Evolutionary conservation across 768 basidiomycete species (phyloP).

Genomic region (Leccinum boreale): DNA sequence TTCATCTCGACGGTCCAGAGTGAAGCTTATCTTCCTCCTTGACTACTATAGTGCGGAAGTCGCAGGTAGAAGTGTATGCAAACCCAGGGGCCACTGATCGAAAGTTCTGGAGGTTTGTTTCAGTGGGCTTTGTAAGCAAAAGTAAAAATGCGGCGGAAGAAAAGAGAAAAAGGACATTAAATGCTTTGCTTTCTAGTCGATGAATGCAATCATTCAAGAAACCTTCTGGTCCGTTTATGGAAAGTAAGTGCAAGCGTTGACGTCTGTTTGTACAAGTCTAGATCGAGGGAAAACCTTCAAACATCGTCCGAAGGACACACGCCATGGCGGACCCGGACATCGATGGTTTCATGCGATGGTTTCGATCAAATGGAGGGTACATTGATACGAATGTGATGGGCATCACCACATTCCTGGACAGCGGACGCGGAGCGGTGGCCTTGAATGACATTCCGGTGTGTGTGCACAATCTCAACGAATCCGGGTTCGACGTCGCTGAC

Average conservation of each 20-base stretch:
- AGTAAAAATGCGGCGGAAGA: neutral
- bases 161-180: too few relatives aligned
- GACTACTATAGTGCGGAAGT: too few relatives aligned
- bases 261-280: neutral
- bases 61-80: neutral
- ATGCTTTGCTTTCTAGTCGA: too few relatives aligned
- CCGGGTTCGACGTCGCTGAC: too few relatives aligned
- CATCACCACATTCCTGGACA: constrained; percentile 44
- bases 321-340: constrained; percentile 11
- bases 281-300: neutral
- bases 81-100: neutral
- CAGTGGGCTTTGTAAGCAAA: too few relatives aligned
- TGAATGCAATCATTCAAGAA: too few relatives aligned
- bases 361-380: constrained; percentile 45
- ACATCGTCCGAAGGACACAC: neutral
- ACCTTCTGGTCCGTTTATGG: neutral
- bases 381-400: constrained; percentile 48
- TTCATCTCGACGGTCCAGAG: neutral
- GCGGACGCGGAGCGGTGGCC: constrained; percentile 75
- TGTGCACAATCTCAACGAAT: neutral
- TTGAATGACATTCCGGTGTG: constrained; percentile 68
- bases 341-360: constrained; percentile 55
- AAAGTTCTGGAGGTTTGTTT: neutral
- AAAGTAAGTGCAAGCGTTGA: neutral
- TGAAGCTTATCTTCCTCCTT: too few relatives aligned